Evolutionary conservation across 345 rosid species (phyloP).

Genomic region (Euphorbia lathyris): DNA sequence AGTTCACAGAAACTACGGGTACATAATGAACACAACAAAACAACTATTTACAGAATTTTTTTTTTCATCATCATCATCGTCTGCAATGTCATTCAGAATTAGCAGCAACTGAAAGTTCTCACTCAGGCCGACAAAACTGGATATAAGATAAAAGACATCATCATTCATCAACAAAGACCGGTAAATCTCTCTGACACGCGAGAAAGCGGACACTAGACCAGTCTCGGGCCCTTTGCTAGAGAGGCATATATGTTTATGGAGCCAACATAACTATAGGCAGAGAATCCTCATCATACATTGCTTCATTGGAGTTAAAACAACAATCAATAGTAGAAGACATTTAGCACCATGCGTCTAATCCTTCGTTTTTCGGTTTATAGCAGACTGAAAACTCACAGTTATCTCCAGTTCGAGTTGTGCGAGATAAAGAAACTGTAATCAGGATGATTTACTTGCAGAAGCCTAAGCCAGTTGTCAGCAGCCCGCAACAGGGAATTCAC

Average conservation of each 20-base stretch:
- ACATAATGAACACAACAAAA: neutral
- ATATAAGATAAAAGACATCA: constrained; percentile 3
- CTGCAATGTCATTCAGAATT: neutral
- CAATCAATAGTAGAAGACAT: neutral
- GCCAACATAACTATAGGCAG: neutral
- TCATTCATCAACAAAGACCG: constrained; percentile 10
- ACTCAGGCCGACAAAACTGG: constrained; percentile 6
- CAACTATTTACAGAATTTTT: constrained; percentile 1
- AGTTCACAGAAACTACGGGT: neutral
- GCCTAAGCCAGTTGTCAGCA: constrained; percentile 76
- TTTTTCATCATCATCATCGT: neutral
- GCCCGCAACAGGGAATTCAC: constrained; percentile 49
- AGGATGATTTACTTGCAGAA: constrained; percentile 66
- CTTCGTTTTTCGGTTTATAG: neutral
- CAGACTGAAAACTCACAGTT: neutral
- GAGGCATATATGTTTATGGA: neutral
- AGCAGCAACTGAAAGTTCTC: neutral
- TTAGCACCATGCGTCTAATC: constrained; percentile 2
- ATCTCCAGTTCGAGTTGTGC: constrained; percentile 34
- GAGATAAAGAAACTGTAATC: constrained; percentile 69
- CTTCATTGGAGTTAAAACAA: constrained; percentile 11
- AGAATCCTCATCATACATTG: neutral
- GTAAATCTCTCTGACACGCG: neutral
- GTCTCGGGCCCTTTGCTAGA: neutral
- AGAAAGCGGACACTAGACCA: neutral